Evolutionary conservation across 106 monocot species (phyloP).

Genomic region (Dendrobium nobile): DNA sequence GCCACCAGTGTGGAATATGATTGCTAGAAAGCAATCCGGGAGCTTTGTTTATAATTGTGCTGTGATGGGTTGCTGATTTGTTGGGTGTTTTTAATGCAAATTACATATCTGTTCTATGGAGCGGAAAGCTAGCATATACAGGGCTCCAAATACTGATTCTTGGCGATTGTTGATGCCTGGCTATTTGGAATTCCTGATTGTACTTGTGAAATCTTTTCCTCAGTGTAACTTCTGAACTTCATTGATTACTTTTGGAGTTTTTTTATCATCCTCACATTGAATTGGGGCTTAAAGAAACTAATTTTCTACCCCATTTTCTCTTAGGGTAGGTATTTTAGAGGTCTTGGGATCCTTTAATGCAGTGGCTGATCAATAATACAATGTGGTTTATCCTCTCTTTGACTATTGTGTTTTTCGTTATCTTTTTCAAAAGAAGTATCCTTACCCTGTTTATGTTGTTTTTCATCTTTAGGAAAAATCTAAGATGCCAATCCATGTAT

Average conservation of each 20-base stretch:
- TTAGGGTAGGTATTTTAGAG: conserved; percentile 2
- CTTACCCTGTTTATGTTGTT: not conserved
- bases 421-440: too few relatives aligned
- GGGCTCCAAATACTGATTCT: conserved; percentile 8
- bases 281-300: conserved; percentile 8
- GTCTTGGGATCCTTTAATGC: conserved; percentile 4
- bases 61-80: conserved; percentile 78
- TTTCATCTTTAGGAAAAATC: not conserved
- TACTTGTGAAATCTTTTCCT: conserved; percentile 2
- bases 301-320: conserved; percentile 4
- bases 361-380: conserved; percentile 13
- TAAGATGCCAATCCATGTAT: not conserved
- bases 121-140: conserved; percentile 13
- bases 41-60: conserved; percentile 92
- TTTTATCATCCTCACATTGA: conserved; percentile 9
- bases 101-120: not conserved
- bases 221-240: conserved; percentile 15
- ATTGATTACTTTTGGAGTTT: conserved; percentile 9
- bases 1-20: conserved; percentile 62
- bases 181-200: conserved; percentile 10
- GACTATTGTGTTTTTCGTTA: not conserved
- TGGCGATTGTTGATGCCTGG: conserved; percentile 8
- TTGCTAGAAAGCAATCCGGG: conserved; percentile 58
- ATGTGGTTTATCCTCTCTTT: conserved; percentile 10
- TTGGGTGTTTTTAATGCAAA: conserved; percentile 6